Evolutionary conservation across 164 flowering plant genomes (phyloP), one percentile per base, ranked within the genome.

Genomic region (Chimonanthus salicifolius): DNA sequence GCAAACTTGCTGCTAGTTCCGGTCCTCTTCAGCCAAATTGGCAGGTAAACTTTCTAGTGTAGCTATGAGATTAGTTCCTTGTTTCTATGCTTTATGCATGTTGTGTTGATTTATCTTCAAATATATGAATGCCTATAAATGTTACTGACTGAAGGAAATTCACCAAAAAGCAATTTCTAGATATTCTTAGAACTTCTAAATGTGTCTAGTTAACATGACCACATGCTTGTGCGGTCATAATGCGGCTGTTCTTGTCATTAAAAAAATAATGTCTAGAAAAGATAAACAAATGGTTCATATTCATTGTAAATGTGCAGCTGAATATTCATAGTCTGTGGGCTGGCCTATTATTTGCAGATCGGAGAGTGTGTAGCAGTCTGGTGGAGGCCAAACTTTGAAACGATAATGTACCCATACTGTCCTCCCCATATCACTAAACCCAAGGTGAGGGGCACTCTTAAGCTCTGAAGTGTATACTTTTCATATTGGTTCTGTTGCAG

Each of bases 311-410:
- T 33, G 33, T 33, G 33, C 33, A 33, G 33, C 33, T 33, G 33
- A 33, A 33, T 33, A 33, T 33, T 33, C 33, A 33, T 33, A 1
- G 33, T 33, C 33, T 33, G 33, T 33, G 33, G 33, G 33, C 33
- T 33, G 33, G 33, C 33, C 33, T 68, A 16, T 20, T 33, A 33
- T 33, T 2, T 85, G 81, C 91, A 95, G 98, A 90, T 93, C 76
- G 99, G 98, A n/a, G 99, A 95, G 72, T 95, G 98, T 81, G 98
- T 95, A 45, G 99, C 97, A 45, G 85, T 84, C 71, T 95, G 99
- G 99, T 93, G 99, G 99, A 89, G 99, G 83, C 99, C 99, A 76
- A 95, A 95, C 80, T 95, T 93, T 80, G 99, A 95, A 74, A 93
- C 98, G 6, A 86, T 87, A 18, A 88, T 93, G 97, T 93, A 92